Base-by-base conservation (phyloP, 139 green algal genomes). In the Astrephomene gubernaculifera region DNA sequence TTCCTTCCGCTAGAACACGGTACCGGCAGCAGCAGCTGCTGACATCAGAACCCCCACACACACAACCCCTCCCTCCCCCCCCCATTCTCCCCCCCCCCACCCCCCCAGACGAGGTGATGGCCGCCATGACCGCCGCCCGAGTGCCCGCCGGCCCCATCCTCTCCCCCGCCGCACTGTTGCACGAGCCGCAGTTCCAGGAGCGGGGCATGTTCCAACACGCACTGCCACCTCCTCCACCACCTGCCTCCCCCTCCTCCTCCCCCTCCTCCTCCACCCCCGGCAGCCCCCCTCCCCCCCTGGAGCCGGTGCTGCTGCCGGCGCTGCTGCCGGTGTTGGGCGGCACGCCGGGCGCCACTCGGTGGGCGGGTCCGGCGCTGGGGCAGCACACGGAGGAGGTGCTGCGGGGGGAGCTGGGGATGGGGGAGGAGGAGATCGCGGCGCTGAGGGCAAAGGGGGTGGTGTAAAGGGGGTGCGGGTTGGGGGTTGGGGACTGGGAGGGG, bases 351-450 rank as follows among this genome's bases (percentile, higher is more conserved):
- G 71, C 60, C 57, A 96, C 93, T 1, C 82, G 85, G 24, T 96
- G 93, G 94, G 93, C 94, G 33, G 94, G 94, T 4, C 92, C 94
- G 0, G 91, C 91, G 31, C 88, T 97, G 70, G 93, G 94, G 0
- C 53, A 96, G 73, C 94, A 97, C 79, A 96, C 93, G 22, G 89
- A 94, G 17, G 88, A 93, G 52, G 85, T 97, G n/a, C 89, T 97
- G 57, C 54, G 9, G 17, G 80, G 52, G 10, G 87, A 95, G 78
- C 90, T 96, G 61, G 88, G 88, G 0, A 72, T 95, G 78, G 73
- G 69, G 0, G 81, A 87, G 0, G 31, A 64, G 14, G 82, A 92
- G 4, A 82, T 96, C 1, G 43, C 44, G 67, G 54, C 74, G 54
- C 88, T 96, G 71, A 72, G 90, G 68, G 60, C 44, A 3, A 67